A percentile compares a stretch with the other conserved stretches of the same genome.
These are phyloP conservation scores for Syzygium jambos DNA, from an alignment of 345 rosid genomes.

Conservation along the genomic window DNA sequence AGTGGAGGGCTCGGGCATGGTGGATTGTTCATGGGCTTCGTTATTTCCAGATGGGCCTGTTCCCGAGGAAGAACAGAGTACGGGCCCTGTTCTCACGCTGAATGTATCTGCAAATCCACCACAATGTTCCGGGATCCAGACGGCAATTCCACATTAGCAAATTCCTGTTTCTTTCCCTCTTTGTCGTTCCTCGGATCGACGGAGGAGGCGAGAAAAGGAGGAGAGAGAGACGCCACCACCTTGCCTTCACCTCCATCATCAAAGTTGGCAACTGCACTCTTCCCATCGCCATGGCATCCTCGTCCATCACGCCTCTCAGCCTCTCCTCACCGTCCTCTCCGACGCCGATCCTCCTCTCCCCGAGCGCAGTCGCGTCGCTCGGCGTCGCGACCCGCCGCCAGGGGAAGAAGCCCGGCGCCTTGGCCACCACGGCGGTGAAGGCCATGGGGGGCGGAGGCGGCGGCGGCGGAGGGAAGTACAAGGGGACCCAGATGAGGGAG, in stretches of 20 bases:
- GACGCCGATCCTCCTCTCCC: background rate
- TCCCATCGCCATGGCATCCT: background rate
- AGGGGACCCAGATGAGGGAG: constrained; percentile 63
- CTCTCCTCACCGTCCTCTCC: background rate
- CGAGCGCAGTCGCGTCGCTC: background rate
- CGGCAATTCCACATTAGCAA: no score
- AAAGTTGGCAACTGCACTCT: background rate
- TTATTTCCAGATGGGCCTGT: background rate
- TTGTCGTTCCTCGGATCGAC: background rate
- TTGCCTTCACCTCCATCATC: background rate
- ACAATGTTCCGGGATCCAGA: background rate
- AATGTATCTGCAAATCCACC: background rate
- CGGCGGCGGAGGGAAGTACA: constrained; percentile 34
- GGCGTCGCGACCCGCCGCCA: background rate
- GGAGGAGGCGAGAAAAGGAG: background rate
- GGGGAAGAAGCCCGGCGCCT: background rate
- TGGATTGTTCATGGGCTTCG: background rate
- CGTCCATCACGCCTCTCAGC: background rate
- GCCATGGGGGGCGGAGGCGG: background rate
- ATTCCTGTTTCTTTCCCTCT: background rate
- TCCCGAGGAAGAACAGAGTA: background rate
- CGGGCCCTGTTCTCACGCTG: background rate
- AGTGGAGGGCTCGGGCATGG: background rate
- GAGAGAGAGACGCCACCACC: background rate
- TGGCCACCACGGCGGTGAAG: background rate